Evolutionary conservation across 2,329 filamentous ascomycete species (phyloP).

Genomic region (Diaporthe citrichinensis): DNA sequence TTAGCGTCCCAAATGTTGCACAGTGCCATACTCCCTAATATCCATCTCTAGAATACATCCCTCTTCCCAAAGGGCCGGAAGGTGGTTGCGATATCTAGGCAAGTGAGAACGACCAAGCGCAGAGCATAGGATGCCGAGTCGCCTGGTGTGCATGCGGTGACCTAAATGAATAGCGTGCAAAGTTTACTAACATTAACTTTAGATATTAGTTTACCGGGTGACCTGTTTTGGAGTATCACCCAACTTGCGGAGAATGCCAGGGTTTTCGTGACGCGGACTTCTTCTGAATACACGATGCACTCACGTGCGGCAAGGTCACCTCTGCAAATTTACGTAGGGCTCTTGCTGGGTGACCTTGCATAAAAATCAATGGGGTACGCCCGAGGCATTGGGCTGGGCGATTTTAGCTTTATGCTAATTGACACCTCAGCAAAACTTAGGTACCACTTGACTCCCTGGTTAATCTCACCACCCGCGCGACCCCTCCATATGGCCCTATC

Average conservation of each 20-base stretch:
- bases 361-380: background rate
- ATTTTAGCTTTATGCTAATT: background rate
- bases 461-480: background rate
- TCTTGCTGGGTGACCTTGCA: background rate
- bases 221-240: background rate
- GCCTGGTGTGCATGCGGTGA: too few species aligned
- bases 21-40: background rate
- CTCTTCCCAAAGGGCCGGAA: background rate
- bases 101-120: background rate
- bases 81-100: background rate
- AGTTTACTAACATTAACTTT: background rate
- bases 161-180: background rate
- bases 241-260: background rate
- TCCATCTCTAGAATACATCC: background rate
- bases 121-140: background rate
- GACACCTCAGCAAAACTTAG: background rate
- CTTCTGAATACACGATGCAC: background rate
- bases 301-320: background rate
- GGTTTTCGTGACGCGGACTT: background rate
- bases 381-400: background rate
- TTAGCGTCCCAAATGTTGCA: background rate
- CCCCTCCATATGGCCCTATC: background rate
- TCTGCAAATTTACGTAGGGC: too few species aligned
- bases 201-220: background rate
- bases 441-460: background rate